These are phyloP conservation scores for Ustilago tritici DNA, from an alignment of 1,284 basidiomycete genomes.

Conservation along the genomic window DNA sequence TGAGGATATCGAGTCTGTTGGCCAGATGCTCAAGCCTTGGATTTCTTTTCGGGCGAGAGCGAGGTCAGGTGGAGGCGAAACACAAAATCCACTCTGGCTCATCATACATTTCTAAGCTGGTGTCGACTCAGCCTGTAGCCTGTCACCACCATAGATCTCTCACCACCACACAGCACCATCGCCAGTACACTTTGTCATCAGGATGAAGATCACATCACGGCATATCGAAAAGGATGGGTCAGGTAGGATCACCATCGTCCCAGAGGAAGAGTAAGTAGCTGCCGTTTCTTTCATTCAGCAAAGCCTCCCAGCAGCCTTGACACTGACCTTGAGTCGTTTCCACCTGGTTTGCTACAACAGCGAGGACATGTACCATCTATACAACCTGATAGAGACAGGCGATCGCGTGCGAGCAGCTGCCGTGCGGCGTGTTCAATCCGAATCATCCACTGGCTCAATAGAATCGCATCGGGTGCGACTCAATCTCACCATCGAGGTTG, in stretches of 20 bases:
- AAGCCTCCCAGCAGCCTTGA: not conserved
- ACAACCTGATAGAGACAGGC: constrained; percentile 86
- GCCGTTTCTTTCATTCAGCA: not conserved
- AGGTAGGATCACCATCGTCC: constrained; percentile 62
- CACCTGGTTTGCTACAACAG: constrained; percentile 16
- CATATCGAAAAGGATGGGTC: constrained; percentile 68
- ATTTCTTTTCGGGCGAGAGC: constrained; percentile 19
- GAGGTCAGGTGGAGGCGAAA: constrained; percentile 18
- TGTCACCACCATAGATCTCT: not conserved
- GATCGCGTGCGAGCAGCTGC: constrained; percentile 90
- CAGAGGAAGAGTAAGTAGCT: constrained; percentile 66
- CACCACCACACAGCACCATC: not conserved
- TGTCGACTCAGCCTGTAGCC: constrained; percentile 1
- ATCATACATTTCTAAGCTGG: not conserved
- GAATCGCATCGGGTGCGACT: constrained; percentile 89
- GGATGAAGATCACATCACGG: constrained; percentile 65
- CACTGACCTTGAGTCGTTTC: not conserved
- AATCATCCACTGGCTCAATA: constrained; percentile 90
- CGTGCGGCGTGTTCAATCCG: constrained; percentile 78
- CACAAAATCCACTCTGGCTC: not conserved
- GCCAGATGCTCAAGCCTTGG: not conserved
- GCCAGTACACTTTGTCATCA: not conserved
- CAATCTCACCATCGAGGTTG: constrained; percentile 85
- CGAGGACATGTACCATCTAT: constrained; percentile 99
- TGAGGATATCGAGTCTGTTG: too few species aligned